Base-by-base conservation (phyloP, 805 yeast species). In the Ogataea angusta region DNA sequence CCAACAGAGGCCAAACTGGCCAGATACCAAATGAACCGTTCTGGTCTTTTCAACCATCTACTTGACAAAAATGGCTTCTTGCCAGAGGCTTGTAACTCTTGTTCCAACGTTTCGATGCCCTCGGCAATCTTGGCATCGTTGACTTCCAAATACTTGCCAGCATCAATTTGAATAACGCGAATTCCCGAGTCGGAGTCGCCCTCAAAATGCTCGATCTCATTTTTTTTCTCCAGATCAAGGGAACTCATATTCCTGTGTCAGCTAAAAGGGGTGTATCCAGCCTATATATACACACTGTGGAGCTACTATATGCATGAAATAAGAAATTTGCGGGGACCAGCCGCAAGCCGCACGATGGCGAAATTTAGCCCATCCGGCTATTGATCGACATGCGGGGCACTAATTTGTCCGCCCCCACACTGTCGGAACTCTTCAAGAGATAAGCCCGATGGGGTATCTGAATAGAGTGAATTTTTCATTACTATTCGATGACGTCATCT, bases 1-100 rank as follows among this genome's bases (percentile, higher is more conserved):
- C 48, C 48, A 10, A 45, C 45, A 15, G 48, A 45, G 7, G 48
- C 48, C 13, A 45, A 28, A 12, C 42, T 13, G 14, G 48, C 48
- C 24, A 45, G 22, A 18, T 45, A 45, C 48, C 45, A 40, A 16
- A 45, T 40, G 14, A 45, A 45, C 10, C 34, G 15, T 10, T 40
- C 43, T 8, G 48, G 48, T 12, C 25, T 35, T 24, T 37, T 40
- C 15, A 45, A 25, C 48, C 48, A 45, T 10, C 40, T 32, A 30
- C 43, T 40, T 10, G 48, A 24, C 3, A 45, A 8, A 21, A 45
- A 45, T 2, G 45, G 37, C 28, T 37, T 40, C 23, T 34, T 40
- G 5, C 42, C 40, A 5, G 48, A 45, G 4, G 6, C 37, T 2
- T 26, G 8, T 5, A 45, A 34, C 6, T 45, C 43, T 14, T 21